Conservation (phyloP, 371 early-diverging fungal species). For the Nematocida ausubeli region DNA sequence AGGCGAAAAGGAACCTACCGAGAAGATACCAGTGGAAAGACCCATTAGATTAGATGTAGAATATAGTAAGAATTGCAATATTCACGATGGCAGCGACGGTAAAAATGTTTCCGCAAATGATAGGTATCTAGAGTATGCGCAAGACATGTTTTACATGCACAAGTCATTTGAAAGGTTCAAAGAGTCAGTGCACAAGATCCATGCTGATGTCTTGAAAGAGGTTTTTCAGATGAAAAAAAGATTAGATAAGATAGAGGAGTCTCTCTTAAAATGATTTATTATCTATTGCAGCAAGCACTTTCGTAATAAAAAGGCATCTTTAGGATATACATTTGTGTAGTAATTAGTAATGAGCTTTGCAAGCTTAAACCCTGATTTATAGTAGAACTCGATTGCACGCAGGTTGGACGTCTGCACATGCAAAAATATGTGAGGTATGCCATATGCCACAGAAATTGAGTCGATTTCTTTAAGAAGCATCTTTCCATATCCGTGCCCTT, state of each 20-base stretch:
- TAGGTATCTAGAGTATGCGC: background rate
- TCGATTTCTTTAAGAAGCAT: slow-evolving; percentile 4
- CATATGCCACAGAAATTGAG: slow-evolving; percentile 23
- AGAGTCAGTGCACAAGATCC: slow-evolving; percentile 49
- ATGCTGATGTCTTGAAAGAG: slow-evolving; percentile 33
- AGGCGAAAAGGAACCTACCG: background rate
- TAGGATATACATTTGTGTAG: slow-evolving; percentile 69
- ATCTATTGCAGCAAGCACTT: slow-evolving; percentile 31
- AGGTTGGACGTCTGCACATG: slow-evolving; percentile 83
- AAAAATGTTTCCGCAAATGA: background rate
- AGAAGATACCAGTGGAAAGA: background rate
- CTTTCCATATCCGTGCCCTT: slow-evolving; percentile 27
- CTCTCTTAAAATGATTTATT: slow-evolving; percentile 18
- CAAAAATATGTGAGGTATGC: slow-evolving; percentile 70
- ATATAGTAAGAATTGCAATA: background rate
- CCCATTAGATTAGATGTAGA: background rate
- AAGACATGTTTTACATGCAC: background rate
- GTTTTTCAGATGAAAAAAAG: slow-evolving; percentile 36
- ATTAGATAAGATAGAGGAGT: slow-evolving; percentile 47
- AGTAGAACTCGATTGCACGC: slow-evolving; percentile 79
- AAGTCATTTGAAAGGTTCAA: slow-evolving; percentile 44
- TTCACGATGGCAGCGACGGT: background rate
- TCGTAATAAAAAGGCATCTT: slow-evolving; percentile 51
- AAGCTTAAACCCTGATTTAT: slow-evolving; percentile 74
- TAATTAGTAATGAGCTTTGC: slow-evolving; percentile 73